Percentiles rank a stretch among this genome's conserved stretches.
Conservation (phyloP, 495 filamentous ascomycete species). For the Talaromyces ruber region DNA sequence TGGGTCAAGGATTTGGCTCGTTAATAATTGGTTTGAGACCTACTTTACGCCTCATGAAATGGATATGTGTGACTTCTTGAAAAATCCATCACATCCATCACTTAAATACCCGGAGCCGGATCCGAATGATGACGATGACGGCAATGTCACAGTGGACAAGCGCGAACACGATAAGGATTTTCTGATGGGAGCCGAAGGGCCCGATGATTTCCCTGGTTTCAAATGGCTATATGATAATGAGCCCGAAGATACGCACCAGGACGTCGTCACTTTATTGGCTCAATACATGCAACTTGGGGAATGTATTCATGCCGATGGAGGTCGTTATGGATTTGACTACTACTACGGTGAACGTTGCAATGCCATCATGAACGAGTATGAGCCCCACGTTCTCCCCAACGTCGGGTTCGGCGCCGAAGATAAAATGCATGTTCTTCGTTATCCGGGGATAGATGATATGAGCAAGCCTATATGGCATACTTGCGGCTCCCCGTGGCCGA, state of each 20-base stretch:
- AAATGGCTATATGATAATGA: background rate
- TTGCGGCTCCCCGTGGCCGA: background rate
- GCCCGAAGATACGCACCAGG: background rate
- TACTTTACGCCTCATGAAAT: background rate
- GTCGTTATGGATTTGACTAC: background rate
- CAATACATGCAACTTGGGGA: background rate
- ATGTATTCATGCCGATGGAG: background rate
- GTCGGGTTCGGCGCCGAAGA: background rate
- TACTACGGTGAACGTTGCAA: background rate
- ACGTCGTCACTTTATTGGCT: background rate
- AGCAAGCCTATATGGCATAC: background rate
- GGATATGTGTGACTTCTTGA: background rate
- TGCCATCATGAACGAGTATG: background rate
- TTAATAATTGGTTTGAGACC: background rate
- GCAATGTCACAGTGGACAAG: background rate
- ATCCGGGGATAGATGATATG: background rate
- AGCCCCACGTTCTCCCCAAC: background rate
- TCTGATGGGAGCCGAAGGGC: background rate
- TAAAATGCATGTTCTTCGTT: background rate
- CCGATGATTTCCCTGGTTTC: background rate
- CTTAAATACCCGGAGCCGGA: background rate
- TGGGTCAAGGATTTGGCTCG: background rate
- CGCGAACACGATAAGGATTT: background rate
- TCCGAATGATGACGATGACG: background rate
- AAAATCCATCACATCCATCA: background rate